Evolutionary conservation across 345 rosid species (phyloP).

Genomic region (Citrus sp.): DNA sequence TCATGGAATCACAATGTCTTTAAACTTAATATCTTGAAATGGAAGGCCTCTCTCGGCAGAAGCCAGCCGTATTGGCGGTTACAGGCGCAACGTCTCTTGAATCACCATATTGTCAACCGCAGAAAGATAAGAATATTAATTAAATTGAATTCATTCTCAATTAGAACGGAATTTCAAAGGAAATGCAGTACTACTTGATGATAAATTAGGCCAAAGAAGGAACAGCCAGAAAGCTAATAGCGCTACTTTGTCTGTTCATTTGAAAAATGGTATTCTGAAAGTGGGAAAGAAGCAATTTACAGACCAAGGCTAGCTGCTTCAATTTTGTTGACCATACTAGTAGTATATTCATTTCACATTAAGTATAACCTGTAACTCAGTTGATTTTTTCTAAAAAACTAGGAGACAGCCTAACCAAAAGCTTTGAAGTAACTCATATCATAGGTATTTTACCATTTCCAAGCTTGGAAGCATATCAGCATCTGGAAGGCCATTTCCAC

Average conservation of each 20-base stretch:
- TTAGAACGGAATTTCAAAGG: background rate
- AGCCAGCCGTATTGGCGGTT: constrained; percentile 29
- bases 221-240: background rate
- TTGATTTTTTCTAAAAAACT: background rate
- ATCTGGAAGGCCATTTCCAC: constrained; percentile 11
- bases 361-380: background rate
- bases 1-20: constrained; percentile 29
- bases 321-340: too few species aligned
- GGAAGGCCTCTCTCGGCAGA: constrained; percentile 14
- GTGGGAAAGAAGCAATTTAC: background rate
- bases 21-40: constrained; percentile 30
- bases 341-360: background rate
- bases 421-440: background rate
- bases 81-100: constrained; percentile 35
- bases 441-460: constrained; percentile 16
- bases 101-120: constrained; percentile 38
- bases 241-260: background rate
- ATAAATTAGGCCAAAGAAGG: background rate
- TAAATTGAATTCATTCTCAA: background rate
- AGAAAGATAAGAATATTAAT: background rate
- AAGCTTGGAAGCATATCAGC: constrained; percentile 24
- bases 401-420: background rate
- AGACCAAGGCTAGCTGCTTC: background rate
- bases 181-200: background rate
- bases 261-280: background rate